Evolutionary conservation across 2,329 filamentous ascomycete species (phyloP).

Genomic region (Colletotrichum horii): DNA sequence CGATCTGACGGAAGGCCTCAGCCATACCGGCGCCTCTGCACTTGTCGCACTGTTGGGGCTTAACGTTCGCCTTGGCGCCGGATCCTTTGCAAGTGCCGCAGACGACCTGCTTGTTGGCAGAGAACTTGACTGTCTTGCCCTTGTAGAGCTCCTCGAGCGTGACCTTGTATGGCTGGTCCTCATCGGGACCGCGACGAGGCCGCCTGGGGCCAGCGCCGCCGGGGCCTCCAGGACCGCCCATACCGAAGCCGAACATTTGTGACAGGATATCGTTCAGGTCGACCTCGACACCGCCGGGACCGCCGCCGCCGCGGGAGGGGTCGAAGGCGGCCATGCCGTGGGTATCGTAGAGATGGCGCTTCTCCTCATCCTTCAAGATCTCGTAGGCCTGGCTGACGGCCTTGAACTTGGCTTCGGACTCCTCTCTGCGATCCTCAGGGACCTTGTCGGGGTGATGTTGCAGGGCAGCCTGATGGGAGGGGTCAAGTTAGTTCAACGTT

Average conservation of each 20-base stretch:
- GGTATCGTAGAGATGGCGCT: constrained; percentile 87
- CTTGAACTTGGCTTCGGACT: constrained; percentile 93
- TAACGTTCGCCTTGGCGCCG: constrained; percentile 91
- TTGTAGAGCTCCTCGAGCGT: constrained; percentile 96
- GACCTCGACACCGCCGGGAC: constrained; percentile 69
- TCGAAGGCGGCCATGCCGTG: constrained; percentile 98
- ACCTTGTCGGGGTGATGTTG: constrained; percentile 96
- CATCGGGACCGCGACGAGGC: constrained; percentile 77
- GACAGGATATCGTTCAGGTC: constrained; percentile 92
- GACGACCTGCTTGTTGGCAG: constrained; percentile 91
- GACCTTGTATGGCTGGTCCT: constrained; percentile 91
- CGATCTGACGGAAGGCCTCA: constrained; percentile 81
- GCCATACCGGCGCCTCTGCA: constrained; percentile 83
- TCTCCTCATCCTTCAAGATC: constrained; percentile 95
- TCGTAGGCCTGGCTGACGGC: constrained; percentile 93
- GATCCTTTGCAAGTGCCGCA: constrained; percentile 87
- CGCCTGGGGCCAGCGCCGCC: constrained; percentile 61
- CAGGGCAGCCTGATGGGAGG: constrained; percentile 71
- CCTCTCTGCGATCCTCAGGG: constrained; percentile 80
- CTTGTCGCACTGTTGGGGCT: constrained; percentile 79
- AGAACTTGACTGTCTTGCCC: constrained; percentile 97
- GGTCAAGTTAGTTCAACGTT: constrained; percentile 10
- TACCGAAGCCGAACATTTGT: constrained; percentile 87
- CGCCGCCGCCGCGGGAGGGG: constrained; percentile 66
- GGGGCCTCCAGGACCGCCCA: constrained; percentile 50